Conservation (phyloP, 768 basidiomycete genomes). For the Hortiboletus campestris region DNA sequence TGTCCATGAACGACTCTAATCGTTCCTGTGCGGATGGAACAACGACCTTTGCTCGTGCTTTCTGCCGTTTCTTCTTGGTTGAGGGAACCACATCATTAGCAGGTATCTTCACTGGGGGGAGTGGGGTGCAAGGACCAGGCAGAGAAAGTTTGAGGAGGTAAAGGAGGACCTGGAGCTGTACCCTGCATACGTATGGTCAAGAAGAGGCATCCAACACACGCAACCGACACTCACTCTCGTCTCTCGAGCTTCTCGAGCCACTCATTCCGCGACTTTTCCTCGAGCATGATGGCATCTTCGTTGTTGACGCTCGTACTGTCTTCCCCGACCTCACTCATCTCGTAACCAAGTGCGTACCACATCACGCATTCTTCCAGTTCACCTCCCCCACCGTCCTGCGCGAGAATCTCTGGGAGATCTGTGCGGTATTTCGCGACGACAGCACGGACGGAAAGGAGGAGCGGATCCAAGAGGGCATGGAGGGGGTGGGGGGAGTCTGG, state of each 20-base stretch:
- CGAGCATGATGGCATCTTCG: constrained; percentile 32
- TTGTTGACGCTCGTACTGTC: constrained; percentile 20
- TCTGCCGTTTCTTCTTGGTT: constrained; percentile 33
- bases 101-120: constrained; percentile 29
- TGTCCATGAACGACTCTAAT: constrained; percentile 75
- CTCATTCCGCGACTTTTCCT: constrained; percentile 50
- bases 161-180: constrained; percentile 73
- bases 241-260: constrained; percentile 69
- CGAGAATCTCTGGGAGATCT: constrained; percentile 60
- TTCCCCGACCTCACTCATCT: constrained; percentile 38
- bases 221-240: constrained; percentile 50
- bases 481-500: constrained; percentile 47
- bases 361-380: constrained; percentile 71
- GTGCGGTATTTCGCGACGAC: constrained; percentile 59
- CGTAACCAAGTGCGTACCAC: constrained; percentile 70
- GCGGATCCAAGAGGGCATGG: constrained; percentile 55
- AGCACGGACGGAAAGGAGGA: constrained; percentile 58
- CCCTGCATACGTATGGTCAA: constrained; percentile 40
- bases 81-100: constrained; percentile 24
- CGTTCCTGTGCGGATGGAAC: constrained; percentile 43
- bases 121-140: constrained; percentile 40
- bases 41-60: constrained; percentile 20
- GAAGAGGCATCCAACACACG: background rate
- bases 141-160: constrained; percentile 65
- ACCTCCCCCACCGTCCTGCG: constrained; percentile 56